These are phyloP conservation scores for Zea mays DNA, from an alignment of 176 grass and related monocot genomes.

Conservation along the genomic window Zm-B73-REFERENCE-NAM-5.0 NC_050099.1:38494501-38495000, in stretches of 20 bases:
- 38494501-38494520: too few species aligned
- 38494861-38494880: slow-evolving; percentile 93
- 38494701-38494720: slow-evolving; percentile 91
- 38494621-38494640: too few species aligned
- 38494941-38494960: slow-evolving; percentile 47
- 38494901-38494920: slow-evolving; percentile 85
- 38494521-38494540: too few species aligned
- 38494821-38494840: slow-evolving; percentile 96
- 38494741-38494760: slow-evolving; percentile 92
- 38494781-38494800: slow-evolving; percentile 90
- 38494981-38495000: slow-evolving; percentile 21
- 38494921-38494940: slow-evolving; percentile 53
- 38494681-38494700: slow-evolving; percentile 17
- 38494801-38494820: slow-evolving; percentile 79
- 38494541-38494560: too few species aligned
- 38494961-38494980: slow-evolving; percentile 51
- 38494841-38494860: slow-evolving; percentile 99
- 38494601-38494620: too few species aligned
- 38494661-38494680: background rate
- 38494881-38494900: slow-evolving; percentile 91
- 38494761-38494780: slow-evolving; percentile 89
- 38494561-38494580: too few species aligned
- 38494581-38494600: too few species aligned
- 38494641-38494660: too few species aligned
- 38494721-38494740: slow-evolving; percentile 98